Percentiles rank a stretch among this genome's conserved stretches.
Conservation (phyloP, 106 monocot species). For the Apostasia ramifera region DNA sequence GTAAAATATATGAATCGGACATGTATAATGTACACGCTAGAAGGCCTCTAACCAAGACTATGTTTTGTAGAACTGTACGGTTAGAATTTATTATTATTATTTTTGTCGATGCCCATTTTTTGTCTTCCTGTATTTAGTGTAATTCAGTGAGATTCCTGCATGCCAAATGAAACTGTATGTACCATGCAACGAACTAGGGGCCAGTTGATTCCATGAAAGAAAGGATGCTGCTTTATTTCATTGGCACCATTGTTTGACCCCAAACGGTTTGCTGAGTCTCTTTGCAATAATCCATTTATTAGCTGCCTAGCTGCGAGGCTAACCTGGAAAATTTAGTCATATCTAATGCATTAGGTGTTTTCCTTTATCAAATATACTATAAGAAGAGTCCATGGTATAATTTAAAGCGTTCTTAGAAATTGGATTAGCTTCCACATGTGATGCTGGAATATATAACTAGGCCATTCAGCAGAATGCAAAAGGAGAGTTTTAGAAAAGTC, state of each 20-base stretch:
- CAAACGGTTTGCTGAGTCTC: constrained; percentile 68
- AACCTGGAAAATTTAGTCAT: constrained; percentile 42
- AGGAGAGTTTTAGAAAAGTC: no score
- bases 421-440: no score
- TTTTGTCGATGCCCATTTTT: no score
- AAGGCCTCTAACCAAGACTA: no score
- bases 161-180: constrained; percentile 8
- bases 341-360: neutral
- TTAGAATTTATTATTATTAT: no score
- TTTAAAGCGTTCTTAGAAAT: neutral
- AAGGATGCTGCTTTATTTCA: constrained; percentile 89
- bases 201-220: constrained; percentile 91
- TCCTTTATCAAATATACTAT: neutral
- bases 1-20: no score
- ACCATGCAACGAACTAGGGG: constrained; percentile 96
- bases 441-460: no score
- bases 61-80: no score
- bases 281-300: constrained; percentile 71
- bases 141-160: neutral
- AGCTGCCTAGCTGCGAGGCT: constrained; percentile 82
- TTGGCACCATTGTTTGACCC: constrained; percentile 76
- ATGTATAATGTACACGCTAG: no score
- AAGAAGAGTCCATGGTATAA: neutral
- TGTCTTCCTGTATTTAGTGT: neutral
- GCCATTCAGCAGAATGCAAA: no score